Evolutionary conservation across 768 basidiomycete genomes (phyloP), one percentile per base, ranked within the genome.

Genomic region (Scleroderma bovista): DNA sequence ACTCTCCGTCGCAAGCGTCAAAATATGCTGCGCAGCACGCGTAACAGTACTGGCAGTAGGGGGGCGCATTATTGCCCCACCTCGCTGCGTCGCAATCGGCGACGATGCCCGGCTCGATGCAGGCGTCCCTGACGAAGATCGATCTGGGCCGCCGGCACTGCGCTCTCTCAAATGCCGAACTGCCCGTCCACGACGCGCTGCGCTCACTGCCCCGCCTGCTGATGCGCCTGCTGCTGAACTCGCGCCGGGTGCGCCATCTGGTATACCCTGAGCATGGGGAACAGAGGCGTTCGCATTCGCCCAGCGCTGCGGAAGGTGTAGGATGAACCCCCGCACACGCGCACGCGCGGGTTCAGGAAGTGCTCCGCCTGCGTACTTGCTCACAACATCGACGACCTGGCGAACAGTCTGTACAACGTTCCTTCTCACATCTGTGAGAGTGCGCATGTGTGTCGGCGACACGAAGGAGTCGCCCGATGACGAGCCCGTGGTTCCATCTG

Each of bases 341-440:
- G 72, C 68, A 32, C 84, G 77, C 0, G 92, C 91, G 7, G 86
- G 91, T 62, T 92, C 93, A 0, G 90, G 92, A 6, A 95, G 75
- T 0, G 91, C 87, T 0, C 86, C 78, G 10, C 93, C 93, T 0
- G 92, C 87, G 55, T 93, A 92, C 52, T 83, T 86, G 50, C 79
- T 82, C 16, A 94, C 83, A 15, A 94, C 86, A 50, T 89, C 87
- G 13, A 95, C 91, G 16, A 92, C 91, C 60, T 92, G 86, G 32
- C 89, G 81, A 48, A 95, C 83, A 24, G 93, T 95, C 39, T 85
- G 78, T n/a, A 94, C 86, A 32, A 95, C 80, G 60, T 94, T 90
- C 26, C 77, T 75, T 39, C 90, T 85, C 39, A 91, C 83, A 40
- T 81, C 75, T 0, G 79, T 73, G 22, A 95, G 74, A n/a, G 84